Evolutionary conservation across 1,284 basidiomycete genomes (phyloP).

Genomic region (Xerocomus tenax): DNA sequence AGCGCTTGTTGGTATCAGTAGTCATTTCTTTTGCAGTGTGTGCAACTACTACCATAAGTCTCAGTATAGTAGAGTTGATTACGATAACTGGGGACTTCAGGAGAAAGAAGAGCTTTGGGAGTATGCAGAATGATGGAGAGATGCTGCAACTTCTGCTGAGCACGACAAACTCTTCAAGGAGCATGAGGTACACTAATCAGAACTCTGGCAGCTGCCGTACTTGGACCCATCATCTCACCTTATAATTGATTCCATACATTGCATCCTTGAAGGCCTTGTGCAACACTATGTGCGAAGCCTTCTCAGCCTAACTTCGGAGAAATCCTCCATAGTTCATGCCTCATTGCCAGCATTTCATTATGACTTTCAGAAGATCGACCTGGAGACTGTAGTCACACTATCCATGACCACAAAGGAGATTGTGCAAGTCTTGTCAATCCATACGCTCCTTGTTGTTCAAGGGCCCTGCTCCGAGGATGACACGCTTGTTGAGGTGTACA

Average conservation of each 20-base stretch:
- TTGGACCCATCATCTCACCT: background rate
- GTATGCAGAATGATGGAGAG: background rate
- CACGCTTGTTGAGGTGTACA: too few species aligned
- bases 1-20: conserved; percentile 2
- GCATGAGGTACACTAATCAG: background rate
- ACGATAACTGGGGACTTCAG: background rate
- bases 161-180: background rate
- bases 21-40: conserved; percentile 10
- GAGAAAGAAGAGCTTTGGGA: background rate
- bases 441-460: background rate
- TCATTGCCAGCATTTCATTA: background rate
- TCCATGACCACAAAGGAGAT: background rate
- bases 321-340: background rate
- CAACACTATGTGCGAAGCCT: background rate
- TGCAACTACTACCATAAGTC: conserved; percentile 12
- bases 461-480: background rate
- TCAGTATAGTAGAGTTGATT: background rate
- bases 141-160: background rate
- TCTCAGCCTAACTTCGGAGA: background rate
- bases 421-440: background rate
- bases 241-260: background rate
- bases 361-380: background rate
- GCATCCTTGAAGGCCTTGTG: background rate
- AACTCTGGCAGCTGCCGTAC: background rate
- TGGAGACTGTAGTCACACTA: background rate